Percentiles rank a stretch among this genome's conserved stretches.
Conservation (phyloP, 192 early-diverging fungal species). For the Rhizophagus sp. region DNA sequence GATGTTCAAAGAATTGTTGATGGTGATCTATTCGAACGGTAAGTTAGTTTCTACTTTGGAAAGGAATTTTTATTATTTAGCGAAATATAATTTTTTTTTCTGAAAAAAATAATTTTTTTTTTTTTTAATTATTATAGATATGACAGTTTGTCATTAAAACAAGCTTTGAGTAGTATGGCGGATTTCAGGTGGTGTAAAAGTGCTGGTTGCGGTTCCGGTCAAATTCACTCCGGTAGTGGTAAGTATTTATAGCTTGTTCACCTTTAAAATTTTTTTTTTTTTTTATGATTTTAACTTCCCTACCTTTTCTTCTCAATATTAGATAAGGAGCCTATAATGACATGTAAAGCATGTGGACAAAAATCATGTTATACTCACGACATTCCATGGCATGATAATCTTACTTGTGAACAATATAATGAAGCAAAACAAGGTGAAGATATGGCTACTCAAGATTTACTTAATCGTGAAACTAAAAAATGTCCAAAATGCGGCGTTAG, state of each 20-base stretch:
- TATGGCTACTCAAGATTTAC: background rate
- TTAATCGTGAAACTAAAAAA: slow-evolving; percentile 6
- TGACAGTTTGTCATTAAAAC: background rate
- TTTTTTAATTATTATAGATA: background rate
- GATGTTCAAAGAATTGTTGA: background rate
- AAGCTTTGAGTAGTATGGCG: background rate
- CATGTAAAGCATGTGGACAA: background rate
- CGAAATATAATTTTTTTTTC: no score
- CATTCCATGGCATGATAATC: slow-evolving; percentile 3
- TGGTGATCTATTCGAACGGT: background rate
- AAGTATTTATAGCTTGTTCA: background rate
- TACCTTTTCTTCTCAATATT: background rate
- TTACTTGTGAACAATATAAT: slow-evolving; percentile 11
- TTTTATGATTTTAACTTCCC: no score
- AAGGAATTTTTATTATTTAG: background rate
- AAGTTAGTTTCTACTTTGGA: background rate
- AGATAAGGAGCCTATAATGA: slow-evolving; percentile 27
- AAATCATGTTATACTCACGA: slow-evolving; percentile 20
- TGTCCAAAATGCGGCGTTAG: slow-evolving; percentile 25
- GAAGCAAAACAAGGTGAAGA: background rate
- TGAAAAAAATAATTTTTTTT: no score
- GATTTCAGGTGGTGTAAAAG: background rate
- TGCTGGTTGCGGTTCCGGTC: background rate
- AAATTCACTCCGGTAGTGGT: background rate
- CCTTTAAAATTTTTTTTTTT: no score